These are phyloP conservation scores for Rossbeevera mucosa DNA, from an alignment of 768 basidiomycete species.

Conservation along the genomic window DNA sequence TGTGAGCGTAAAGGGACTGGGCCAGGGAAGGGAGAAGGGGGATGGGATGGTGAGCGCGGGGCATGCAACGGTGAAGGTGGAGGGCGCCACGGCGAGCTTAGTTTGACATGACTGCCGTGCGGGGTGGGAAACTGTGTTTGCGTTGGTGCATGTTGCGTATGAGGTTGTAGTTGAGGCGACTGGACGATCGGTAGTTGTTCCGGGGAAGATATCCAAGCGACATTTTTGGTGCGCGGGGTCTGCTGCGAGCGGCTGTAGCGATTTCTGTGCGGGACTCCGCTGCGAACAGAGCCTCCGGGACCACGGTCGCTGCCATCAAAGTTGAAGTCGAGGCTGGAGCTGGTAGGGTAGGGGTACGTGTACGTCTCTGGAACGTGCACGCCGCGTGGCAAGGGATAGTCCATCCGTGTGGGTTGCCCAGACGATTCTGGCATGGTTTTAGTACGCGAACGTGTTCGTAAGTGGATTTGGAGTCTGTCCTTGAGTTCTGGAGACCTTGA, in stretches of 20 bases:
- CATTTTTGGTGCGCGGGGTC: conserved; percentile 20
- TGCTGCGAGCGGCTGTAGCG: conserved; percentile 21
- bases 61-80: background rate
- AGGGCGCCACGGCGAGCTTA: background rate
- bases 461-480: background rate
- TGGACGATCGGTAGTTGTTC: conserved; percentile 9
- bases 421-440: background rate
- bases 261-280: conserved; percentile 9
- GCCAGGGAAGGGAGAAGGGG: background rate
- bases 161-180: background rate
- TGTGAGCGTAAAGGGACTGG: background rate
- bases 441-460: background rate
- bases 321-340: conserved; percentile 1
- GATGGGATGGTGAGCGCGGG: background rate
- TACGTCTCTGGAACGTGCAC: conserved; percentile 19
- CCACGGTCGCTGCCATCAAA: conserved; percentile 8
- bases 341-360: background rate
- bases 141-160: background rate
- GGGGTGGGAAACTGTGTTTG: background rate
- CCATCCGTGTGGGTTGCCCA: conserved; percentile 2
- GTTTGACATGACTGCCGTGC: background rate
- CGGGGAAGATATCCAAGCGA: conserved; percentile 21
- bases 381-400: conserved; percentile 22
- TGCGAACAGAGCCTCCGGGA: conserved; percentile 1
- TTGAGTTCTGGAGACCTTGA: background rate